Conservation (phyloP, 148 eudicot species). For the Rhododendron ovatum region DNA sequence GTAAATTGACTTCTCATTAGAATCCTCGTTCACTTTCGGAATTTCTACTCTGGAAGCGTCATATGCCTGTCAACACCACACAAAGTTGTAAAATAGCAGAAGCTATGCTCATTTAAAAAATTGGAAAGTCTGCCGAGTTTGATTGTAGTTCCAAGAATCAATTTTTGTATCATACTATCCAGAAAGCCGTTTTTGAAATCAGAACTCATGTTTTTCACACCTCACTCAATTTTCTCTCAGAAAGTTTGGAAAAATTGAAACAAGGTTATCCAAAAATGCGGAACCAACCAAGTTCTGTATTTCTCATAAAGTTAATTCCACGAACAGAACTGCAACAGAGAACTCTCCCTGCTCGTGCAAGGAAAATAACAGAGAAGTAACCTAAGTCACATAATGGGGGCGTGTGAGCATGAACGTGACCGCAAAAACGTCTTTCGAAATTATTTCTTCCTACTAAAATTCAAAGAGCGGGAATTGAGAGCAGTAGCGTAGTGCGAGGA, state of each 20-base stretch:
- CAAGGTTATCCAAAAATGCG: neutral
- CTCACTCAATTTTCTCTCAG: neutral
- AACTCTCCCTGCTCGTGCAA: neutral
- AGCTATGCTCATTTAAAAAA: neutral
- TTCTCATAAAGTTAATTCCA: neutral
- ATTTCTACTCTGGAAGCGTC: conserved; percentile 80
- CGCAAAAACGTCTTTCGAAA: neutral
- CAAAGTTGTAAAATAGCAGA: neutral
- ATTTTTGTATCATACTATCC: neutral
- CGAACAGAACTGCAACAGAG: neutral
- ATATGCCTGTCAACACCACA: conserved; percentile 58
- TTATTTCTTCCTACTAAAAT: neutral
- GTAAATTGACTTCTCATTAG: conserved; percentile 48
- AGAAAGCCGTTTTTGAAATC: neutral
- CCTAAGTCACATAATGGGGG: neutral
- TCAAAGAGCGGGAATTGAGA: neutral
- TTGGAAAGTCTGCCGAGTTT: neutral
- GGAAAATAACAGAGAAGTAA: neutral
- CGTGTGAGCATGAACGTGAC: neutral
- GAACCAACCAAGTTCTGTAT: neutral
- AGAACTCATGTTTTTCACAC: neutral
- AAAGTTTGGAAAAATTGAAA: neutral
- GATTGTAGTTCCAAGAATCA: neutral
- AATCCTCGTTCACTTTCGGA: conserved; percentile 30
- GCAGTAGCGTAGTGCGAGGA: neutral